Percentiles rank a stretch among this genome's conserved stretches.
Evolutionary conservation across 2,329 filamentous ascomycete genomes (phyloP).

Genomic region (Cytospora chrysosperma): DNA sequence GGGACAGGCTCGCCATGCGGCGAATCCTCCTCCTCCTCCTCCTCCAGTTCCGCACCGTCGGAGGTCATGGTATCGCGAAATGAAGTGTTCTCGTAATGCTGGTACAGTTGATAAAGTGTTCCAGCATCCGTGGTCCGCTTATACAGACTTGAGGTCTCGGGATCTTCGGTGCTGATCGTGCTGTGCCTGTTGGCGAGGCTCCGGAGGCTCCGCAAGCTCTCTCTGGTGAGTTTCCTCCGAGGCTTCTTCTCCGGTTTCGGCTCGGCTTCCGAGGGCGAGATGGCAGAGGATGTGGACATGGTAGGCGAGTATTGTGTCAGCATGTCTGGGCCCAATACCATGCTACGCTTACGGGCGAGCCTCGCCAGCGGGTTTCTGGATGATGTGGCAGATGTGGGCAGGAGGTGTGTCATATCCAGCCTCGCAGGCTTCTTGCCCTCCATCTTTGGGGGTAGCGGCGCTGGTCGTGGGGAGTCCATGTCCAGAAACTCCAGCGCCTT

Average conservation of each 20-base stretch:
- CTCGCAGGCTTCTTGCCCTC: slow-evolving; percentile 49
- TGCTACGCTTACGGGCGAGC: slow-evolving; percentile 26
- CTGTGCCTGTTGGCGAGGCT: neutral
- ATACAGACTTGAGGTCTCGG: slow-evolving; percentile 9
- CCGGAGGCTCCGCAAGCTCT: slow-evolving; percentile 32
- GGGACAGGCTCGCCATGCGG: neutral
- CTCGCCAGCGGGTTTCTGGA: slow-evolving; percentile 26
- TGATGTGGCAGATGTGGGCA: slow-evolving; percentile 33
- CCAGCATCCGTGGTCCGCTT: slow-evolving; percentile 32
- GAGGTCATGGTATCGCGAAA: slow-evolving; percentile 43
- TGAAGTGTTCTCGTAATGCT: slow-evolving; percentile 58
- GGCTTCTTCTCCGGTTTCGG: slow-evolving; percentile 32
- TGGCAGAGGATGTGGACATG: slow-evolving; percentile 39
- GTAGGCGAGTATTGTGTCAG: slow-evolving; percentile 44
- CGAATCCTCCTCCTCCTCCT: neutral
- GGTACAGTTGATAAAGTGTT: slow-evolving; percentile 52
- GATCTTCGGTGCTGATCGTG: slow-evolving; percentile 9
- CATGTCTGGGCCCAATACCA: slow-evolving; percentile 39
- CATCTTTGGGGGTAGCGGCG: slow-evolving; percentile 28
- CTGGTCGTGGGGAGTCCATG: slow-evolving; percentile 38
- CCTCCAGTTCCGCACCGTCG: slow-evolving; percentile 15
- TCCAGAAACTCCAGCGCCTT: slow-evolving; percentile 49
- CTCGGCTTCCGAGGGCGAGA: slow-evolving; percentile 28
- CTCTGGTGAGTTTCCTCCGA: slow-evolving; percentile 38
- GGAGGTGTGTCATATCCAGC: slow-evolving; percentile 49